phyloP scores from a whole-genome alignment of 192 early-diverging fungal species.

The Backusella parvicylindrica region DNA sequence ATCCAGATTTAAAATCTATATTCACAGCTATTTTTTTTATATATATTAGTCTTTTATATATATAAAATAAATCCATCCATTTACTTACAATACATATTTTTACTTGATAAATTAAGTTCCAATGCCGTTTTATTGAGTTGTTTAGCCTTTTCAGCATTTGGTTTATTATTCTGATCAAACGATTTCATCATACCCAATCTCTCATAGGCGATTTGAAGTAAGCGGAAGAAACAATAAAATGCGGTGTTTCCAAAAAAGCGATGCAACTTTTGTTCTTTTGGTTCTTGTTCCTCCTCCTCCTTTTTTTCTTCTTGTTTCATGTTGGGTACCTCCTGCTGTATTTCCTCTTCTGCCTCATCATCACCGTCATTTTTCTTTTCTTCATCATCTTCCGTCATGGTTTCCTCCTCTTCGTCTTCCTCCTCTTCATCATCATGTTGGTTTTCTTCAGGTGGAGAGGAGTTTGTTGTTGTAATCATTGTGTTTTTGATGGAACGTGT shows the following conservation, averaged over 20 bases:
- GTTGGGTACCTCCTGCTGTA: constrained; percentile 19
- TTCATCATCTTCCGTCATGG: background rate
- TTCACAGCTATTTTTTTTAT: constrained; percentile 19
- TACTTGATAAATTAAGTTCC: constrained; percentile 47
- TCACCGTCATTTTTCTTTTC: background rate
- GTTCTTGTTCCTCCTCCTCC: background rate
- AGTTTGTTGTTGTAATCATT: too few species aligned
- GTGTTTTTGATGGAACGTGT: constrained; percentile 11
- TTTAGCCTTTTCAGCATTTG: constrained; percentile 46
- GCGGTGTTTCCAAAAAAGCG: constrained; percentile 85
- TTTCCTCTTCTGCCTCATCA: constrained; percentile 29
- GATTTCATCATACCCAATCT: constrained; percentile 80
- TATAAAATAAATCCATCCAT: background rate
- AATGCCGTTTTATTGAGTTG: constrained; percentile 52
- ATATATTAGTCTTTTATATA: too few species aligned
- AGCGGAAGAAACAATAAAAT: constrained; percentile 74
- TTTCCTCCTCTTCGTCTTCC: constrained; percentile 21
- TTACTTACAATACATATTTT: constrained; percentile 43
- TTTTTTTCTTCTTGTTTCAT: constrained; percentile 13
- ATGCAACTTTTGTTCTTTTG: constrained; percentile 32
- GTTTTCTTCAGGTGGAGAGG: background rate
- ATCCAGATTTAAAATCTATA: constrained; percentile 55
- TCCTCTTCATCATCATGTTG: constrained; percentile 45
- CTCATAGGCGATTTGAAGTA: constrained; percentile 44
- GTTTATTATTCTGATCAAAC: constrained; percentile 58